Base-by-base conservation (phyloP, 768 basidiomycete genomes). In the Cyclocybe cylindracea region DNA sequence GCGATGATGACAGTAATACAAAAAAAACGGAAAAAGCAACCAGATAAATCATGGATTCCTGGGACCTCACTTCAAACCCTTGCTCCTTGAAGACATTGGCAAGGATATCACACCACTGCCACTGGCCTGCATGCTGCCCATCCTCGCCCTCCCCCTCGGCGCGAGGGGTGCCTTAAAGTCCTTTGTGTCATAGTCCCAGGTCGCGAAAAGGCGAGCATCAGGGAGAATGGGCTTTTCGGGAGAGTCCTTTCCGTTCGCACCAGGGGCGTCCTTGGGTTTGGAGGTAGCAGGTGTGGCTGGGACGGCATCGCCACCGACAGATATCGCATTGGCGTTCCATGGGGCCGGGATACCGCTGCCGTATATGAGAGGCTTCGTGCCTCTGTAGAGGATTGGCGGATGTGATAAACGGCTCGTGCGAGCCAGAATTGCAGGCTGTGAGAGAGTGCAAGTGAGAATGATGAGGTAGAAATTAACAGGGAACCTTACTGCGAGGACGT, bases 331-430 rank as follows among this genome's bases (percentile, higher is more conserved):
- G 7, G 75, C 65, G 52, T 83, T 82, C 79, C 81, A 83, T 7
- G 80, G 77, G 31, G 81, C 81, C 18, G 78, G 72, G 33, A 78
- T 66, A 4, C 79, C 78, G 3, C 54, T 50, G 1, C 81, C 81
- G 48, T 83, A 82, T 16, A 71, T 68, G 29, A 82, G 67, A 7
- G 73, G 67, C 55, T 77, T 78, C 18, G 64, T 54, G 5, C 76
- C 82, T 11, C 86, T 80, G 42, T 78, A 71, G 34, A 91, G 75
- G 1, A 83, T 76, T 0, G 84, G 79, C 3, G 89, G 89, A 59
- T 89, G 87, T 0, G 74, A 67, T 11, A 92, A 73, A 4, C 84
- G 80, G 7, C 78, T 83, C 9, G 84, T 82, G 14, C 89, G 81
- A 8, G 76, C 67, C 41, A 81, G 64, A 35, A 89, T 78, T 10